Base-by-base conservation (phyloP, 768 basidiomycete species). In the Cubamyces lactineus region DNA sequence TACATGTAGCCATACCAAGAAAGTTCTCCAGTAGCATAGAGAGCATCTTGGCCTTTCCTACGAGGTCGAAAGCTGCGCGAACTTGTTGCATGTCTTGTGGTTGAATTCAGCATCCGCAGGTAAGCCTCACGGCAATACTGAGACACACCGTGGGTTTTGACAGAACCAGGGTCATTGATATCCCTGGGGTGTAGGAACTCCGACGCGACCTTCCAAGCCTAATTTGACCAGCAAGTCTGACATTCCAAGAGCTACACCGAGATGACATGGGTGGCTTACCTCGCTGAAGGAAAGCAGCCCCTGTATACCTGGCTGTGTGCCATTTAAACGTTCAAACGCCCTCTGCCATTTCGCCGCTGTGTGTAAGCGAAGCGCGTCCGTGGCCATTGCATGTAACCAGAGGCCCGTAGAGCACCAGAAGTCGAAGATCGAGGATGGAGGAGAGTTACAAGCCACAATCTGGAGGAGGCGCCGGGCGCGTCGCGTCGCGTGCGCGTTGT, bases 11-110 rank as follows among this genome's bases (percentile, higher is more conserved):
- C 85, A 54, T 54, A 90, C 91, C 87, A 26, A 92, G 80, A 69
- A 89, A 92, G 12, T 80, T 82, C 68, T 93, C 91, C 23, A 91
- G 73, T 59, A 91, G 75, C 51, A 82, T 80, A 11, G 86, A 83
- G 17, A 91, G 72, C 73, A 85, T 82, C 64, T 84, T 80, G 53
- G 82, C 80, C 63, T 81, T 80, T 61, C 82, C 84, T 38, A 92
- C 76, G 7, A 82, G 65, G 40, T 80, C 83, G 64, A 91, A 85
- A 12, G 89, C 86, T 15, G 75, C 76, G 47, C 80, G 78, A 5
- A 88, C 79, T 40, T 74, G 71, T 24, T 77, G 76, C 69, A 82
- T 75, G 70, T 86, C 86, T 81, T 56, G 24, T 23, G 24, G 17
- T 45, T 19, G n/a, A 48, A 30, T 49, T 52, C 41, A 50, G 46